Conservation (phyloP, 345 rosid species). For the Hibiscus trionum region DNA sequence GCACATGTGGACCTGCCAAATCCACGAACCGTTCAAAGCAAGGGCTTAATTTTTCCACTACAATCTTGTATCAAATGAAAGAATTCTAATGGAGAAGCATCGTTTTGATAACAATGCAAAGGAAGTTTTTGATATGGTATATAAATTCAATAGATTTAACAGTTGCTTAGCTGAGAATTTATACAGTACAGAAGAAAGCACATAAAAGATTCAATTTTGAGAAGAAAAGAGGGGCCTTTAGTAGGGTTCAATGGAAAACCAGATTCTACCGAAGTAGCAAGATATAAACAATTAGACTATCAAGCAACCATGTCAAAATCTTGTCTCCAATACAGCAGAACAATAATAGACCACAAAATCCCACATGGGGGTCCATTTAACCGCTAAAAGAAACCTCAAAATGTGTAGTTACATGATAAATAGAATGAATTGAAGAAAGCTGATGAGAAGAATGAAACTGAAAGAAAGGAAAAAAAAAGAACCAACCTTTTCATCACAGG, state of each 20-base stretch:
- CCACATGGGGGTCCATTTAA: conserved; percentile 2
- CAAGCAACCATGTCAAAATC: background rate
- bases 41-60: background rate
- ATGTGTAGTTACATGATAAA: background rate
- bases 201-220: background rate
- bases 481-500: conserved; percentile 69
- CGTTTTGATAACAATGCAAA: background rate
- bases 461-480: background rate
- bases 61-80: background rate
- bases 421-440: background rate
- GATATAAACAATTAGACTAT: background rate
- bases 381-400: background rate
- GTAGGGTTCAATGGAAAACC: background rate
- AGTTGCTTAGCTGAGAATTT: background rate
- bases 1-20: conserved; percentile 68
- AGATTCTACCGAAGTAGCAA: background rate
- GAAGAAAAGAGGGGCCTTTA: background rate
- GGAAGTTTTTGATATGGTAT: background rate
- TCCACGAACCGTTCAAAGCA: conserved; percentile 8
- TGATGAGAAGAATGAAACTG: background rate
- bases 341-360: background rate
- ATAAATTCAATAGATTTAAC: background rate
- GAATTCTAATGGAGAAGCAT: background rate
- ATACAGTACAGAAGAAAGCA: background rate
- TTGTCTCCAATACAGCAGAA: background rate